These are phyloP conservation scores for Penicillium robsamsonii DNA, from an alignment of 495 filamentous ascomycete genomes.

Conservation along the genomic window DNA sequence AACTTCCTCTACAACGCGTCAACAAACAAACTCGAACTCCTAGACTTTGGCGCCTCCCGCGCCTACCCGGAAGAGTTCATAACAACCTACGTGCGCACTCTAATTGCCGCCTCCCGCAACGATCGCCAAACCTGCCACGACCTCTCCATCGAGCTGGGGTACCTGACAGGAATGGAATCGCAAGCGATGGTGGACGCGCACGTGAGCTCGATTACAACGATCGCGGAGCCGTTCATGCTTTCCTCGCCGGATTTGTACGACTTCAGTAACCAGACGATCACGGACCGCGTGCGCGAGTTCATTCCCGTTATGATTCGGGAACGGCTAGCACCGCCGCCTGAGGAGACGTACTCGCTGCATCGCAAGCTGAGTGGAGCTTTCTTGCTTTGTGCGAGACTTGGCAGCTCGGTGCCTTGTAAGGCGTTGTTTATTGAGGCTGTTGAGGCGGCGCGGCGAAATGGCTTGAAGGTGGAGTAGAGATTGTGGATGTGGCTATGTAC, in stretches of 20 bases:
- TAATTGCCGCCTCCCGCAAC: constrained; percentile 70
- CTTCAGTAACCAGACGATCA: constrained; percentile 92
- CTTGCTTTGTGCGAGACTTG: constrained; percentile 81
- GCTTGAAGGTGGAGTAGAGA: constrained; percentile 13
- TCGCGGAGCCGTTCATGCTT: constrained; percentile 85
- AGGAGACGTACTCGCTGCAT: constrained; percentile 97
- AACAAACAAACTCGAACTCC: constrained; percentile 75
- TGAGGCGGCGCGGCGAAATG: constrained; percentile 39
- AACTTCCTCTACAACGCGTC: constrained; percentile 89
- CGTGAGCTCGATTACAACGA: constrained; percentile 72
- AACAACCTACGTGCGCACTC: constrained; percentile 68
- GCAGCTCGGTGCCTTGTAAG: constrained; percentile 76
- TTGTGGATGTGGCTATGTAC: neutral
- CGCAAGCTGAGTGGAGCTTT: constrained; percentile 96
- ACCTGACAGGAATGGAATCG: constrained; percentile 86
- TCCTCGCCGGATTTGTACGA: constrained; percentile 83
- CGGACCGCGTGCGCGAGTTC: constrained; percentile 77
- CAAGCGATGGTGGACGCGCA: constrained; percentile 84
- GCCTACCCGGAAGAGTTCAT: constrained; percentile 83
- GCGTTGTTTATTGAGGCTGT: constrained; percentile 75
- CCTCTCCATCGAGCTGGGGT: constrained; percentile 80
- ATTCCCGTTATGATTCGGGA: constrained; percentile 94
- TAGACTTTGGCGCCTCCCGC: constrained; percentile 92
- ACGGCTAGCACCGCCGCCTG: constrained; percentile 83
- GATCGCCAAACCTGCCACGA: constrained; percentile 61